A percentile compares a stretch with the other conserved stretches of the same genome.
Evolutionary conservation across 176 grass and related monocot species (phyloP).

Genomic region (Dactylis glomerata): DNA sequence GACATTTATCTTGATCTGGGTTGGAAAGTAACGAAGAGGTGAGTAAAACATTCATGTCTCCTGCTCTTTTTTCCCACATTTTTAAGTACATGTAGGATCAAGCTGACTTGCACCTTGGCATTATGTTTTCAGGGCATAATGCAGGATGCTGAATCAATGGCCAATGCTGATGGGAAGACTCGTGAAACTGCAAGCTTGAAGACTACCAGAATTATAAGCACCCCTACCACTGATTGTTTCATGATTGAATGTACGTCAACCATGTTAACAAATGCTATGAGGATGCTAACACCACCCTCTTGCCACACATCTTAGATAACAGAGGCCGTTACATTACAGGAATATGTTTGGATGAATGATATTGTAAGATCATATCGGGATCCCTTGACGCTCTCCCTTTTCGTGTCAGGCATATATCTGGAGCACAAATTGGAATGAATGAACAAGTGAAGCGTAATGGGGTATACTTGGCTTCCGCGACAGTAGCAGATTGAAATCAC

Average conservation of each 20-base stretch:
- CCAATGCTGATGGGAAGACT: neutral
- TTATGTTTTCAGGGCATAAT: conserved; percentile 11
- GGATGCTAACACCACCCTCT: neutral
- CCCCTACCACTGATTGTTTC: neutral
- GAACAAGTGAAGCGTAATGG: neutral
- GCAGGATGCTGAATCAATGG: neutral
- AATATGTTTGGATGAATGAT: too few species aligned
- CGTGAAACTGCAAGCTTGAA: neutral
- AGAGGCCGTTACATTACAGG: neutral
- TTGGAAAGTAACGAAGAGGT: conserved; percentile 25
- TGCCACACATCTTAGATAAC: neutral
- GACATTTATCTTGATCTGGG: neutral
- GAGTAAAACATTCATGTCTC: conserved; percentile 19
- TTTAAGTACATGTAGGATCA: conserved; percentile 9
- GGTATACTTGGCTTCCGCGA: neutral
- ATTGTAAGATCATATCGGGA: neutral
- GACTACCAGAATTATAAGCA: neutral
- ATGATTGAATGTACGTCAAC: neutral
- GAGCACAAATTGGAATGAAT: neutral
- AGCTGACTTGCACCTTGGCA: neutral
- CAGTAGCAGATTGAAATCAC: neutral
- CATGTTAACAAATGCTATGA: neutral
- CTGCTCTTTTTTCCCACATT: neutral
- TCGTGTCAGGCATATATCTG: neutral
- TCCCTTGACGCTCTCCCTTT: neutral